These are phyloP conservation scores for Clohesyomyces aquaticus DNA, from an alignment of 495 filamentous ascomycete species.

Conservation along the genomic window DNA sequence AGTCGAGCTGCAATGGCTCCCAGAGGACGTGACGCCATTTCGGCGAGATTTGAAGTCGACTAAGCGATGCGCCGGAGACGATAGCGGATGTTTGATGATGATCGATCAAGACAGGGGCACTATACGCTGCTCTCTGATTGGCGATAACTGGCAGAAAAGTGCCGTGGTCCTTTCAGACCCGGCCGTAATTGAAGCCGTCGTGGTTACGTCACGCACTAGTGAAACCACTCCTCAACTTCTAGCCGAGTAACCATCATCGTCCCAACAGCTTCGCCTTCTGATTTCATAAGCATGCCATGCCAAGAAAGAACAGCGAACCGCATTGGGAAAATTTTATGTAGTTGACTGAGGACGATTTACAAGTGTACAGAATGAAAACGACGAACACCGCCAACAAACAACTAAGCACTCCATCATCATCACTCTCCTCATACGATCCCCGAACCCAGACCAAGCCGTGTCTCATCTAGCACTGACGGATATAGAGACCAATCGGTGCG, in stretches of 20 bases:
- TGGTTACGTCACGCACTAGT: too few relatives aligned
- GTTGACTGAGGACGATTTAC: not conserved
- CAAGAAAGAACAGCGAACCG: not conserved
- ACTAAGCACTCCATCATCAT: not conserved
- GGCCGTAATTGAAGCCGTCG: too few relatives aligned
- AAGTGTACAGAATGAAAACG: not conserved
- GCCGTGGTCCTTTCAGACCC: not conserved
- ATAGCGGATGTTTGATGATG: not conserved
- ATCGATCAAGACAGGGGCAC: not conserved
- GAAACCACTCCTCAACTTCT: too few relatives aligned
- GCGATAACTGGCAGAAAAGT: not conserved
- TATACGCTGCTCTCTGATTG: too few relatives aligned
- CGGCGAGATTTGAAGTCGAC: too few relatives aligned
- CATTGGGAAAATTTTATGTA: not conserved
- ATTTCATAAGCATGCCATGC: not conserved
- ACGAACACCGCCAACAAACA: not conserved
- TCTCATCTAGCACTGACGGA: conserved; percentile 57
- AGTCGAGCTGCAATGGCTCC: too few relatives aligned
- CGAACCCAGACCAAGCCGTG: not conserved
- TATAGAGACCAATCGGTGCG: conserved; percentile 65
- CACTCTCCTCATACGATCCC: not conserved
- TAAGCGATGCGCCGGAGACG: not conserved
- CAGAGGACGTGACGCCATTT: too few relatives aligned
- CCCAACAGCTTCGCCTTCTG: too few relatives aligned
- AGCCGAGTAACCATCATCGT: too few relatives aligned